These are phyloP conservation scores for Daldinia eschscholtzii DNA, from an alignment of 2,329 filamentous ascomycete genomes.

Conservation along the genomic window DNA sequence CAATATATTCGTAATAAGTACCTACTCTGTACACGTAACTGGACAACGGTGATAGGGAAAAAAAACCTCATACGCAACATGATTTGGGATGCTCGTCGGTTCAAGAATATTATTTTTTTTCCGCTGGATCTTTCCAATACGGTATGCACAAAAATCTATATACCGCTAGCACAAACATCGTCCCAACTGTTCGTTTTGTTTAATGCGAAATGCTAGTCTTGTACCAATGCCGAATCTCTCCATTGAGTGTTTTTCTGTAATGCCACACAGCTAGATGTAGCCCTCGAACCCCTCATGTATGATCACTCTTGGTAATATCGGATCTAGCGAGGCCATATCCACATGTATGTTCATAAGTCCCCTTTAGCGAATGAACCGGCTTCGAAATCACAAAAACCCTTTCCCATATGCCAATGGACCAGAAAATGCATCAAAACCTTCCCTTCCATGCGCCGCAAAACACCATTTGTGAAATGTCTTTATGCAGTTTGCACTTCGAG, in stretches of 20 bases:
- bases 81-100: neutral
- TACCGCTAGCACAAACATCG: neutral
- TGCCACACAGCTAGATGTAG: neutral
- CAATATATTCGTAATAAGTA: too few relatives aligned
- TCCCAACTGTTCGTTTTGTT: neutral
- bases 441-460: slow-evolving; percentile 16
- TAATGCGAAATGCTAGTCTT: slow-evolving; percentile 1
- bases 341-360: slow-evolving; percentile 9
- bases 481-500: slow-evolving; percentile 21
- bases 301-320: slow-evolving; percentile 21
- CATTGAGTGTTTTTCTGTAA: neutral
- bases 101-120: slow-evolving; percentile 6
- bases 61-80: neutral
- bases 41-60: neutral
- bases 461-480: slow-evolving; percentile 29
- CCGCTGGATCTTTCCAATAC: slow-evolving; percentile 5
- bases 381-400: neutral
- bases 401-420: slow-evolving; percentile 28
- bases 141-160: neutral
- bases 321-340: slow-evolving; percentile 6
- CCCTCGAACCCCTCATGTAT: neutral
- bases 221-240: neutral
- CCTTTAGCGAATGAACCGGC: slow-evolving; percentile 17
- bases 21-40: neutral
- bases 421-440: slow-evolving; percentile 26